A percentile compares a stretch with the other conserved stretches of the same genome.
Evolutionary conservation across 331 rosid species (phyloP).

Genomic region (Acacia concinna): DNA sequence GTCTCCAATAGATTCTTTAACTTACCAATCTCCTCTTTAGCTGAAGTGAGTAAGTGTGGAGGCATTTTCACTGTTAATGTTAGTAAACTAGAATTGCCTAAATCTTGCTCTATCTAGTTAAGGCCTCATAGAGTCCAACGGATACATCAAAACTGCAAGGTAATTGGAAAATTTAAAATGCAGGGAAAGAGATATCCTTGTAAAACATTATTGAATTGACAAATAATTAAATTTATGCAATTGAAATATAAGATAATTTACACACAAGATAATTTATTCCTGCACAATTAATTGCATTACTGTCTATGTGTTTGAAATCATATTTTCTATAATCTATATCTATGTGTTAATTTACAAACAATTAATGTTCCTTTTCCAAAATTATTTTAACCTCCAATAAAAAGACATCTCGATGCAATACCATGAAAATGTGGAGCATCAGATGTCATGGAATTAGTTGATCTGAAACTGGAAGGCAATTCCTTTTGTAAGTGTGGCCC

Average conservation of each 20-base stretch:
- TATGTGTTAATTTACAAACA: too few species aligned
- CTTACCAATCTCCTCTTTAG: neutral
- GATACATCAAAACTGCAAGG: neutral
- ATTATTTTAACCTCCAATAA: neutral
- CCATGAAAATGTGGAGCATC: neutral
- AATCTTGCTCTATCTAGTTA: neutral
- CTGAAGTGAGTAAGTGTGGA: neutral
- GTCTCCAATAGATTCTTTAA: too few species aligned
- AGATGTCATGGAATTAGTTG: neutral
- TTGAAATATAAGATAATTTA: too few species aligned
- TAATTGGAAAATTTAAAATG: too few species aligned
- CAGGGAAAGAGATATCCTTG: too few species aligned
- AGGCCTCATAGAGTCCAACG: neutral
- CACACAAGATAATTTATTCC: too few species aligned
- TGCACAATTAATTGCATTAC: neutral
- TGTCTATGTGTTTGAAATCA: too few species aligned
- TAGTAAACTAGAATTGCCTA: neutral
- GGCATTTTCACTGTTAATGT: neutral
- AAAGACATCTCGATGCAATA: neutral
- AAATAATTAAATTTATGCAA: too few species aligned
- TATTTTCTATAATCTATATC: too few species aligned
- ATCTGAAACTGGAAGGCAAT: neutral
- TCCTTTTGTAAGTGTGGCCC: neutral
- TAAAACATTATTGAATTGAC: too few species aligned
- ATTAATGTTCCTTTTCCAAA: neutral